Base-by-base conservation (phyloP, 495 filamentous ascomycete genomes). In the Melanomma pulvis-pyrius region DNA sequence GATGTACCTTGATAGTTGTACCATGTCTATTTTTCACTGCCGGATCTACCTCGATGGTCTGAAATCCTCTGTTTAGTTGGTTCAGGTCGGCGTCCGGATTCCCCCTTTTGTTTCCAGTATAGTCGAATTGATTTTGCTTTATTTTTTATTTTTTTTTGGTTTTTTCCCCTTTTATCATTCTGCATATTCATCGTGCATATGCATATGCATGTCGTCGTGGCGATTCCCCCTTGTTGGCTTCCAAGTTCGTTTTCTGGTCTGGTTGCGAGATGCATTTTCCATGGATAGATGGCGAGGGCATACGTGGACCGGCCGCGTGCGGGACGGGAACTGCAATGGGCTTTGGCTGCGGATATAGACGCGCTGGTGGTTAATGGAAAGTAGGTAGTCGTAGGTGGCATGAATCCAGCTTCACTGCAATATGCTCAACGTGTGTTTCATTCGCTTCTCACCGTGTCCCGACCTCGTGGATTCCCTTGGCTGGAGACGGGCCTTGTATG, bases 1-100 rank as follows among this genome's bases (percentile, higher is more conserved):
- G 30, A 53, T 53, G 50, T 53, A 53, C 26, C 24, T 32, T 53
- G 50, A 53, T 53, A 32, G 50, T 30, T 53, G 50, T 53, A 53
- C 50, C 39, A 44, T 44, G 39, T 44, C n/a, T 44, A 44, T 44
- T 44, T 44, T 44, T 44, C 39, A 3, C 39, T n/a, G 39, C 39
- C 13, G 39, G 39, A 44, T 44, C 39, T 44, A 44, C 39, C 39
- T 44, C 2, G 8, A 3, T 44, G 8, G n/a, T 44, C 17, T 44
- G 39, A 15, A n/a, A 11, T 6, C 17, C 3, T 44, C 5, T 34
- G 4, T 34, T 34, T 12, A 34, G 4, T 34, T 44, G 2, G 39
- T 44, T 44, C 9, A 6, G n/a, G 39, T 17, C 39, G 39, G 39
- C 39, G 39, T 44, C 39, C 39, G 39, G 39, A 44, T 44, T 44